Conservation (phyloP, 148 eudicot species). For the Nepenthes mirabilis region DNA sequence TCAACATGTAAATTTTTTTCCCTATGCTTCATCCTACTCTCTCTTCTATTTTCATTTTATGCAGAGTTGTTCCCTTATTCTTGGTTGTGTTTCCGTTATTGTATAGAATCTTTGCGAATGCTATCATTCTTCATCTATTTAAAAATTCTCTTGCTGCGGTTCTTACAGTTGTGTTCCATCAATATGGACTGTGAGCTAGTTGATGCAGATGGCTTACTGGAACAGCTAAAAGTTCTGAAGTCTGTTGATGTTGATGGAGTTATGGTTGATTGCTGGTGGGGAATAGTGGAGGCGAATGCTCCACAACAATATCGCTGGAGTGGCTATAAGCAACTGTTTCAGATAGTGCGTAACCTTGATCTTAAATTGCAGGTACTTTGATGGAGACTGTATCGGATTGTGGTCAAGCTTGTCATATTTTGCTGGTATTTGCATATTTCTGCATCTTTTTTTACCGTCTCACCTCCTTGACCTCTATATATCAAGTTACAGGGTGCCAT, state of each 20-base stretch:
- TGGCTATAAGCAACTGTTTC: conserved; percentile 66
- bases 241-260: conserved; percentile 78
- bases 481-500: too few species aligned
- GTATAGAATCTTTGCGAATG: background rate
- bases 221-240: conserved; percentile 47
- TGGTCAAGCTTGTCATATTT: background rate
- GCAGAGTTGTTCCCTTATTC: background rate
- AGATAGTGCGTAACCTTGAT: conserved; percentile 51
- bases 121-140: background rate
- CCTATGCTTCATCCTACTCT: background rate
- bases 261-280: conserved; percentile 99
- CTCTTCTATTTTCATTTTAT: background rate
- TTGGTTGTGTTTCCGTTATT: background rate
- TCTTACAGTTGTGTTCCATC: conserved; percentile 44
- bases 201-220: conserved; percentile 37
- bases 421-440: background rate
- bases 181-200: conserved; percentile 60
- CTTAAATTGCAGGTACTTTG: conserved; percentile 61
- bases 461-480: too few species aligned
- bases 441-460: background rate
- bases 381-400: background rate
- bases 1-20: too few species aligned
- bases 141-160: conserved; percentile 4
- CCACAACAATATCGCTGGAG: conserved; percentile 77
- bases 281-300: conserved; percentile 67